Base-by-base conservation (phyloP, 768 basidiomycete species). In the Mycena sanguinolenta region DNA sequence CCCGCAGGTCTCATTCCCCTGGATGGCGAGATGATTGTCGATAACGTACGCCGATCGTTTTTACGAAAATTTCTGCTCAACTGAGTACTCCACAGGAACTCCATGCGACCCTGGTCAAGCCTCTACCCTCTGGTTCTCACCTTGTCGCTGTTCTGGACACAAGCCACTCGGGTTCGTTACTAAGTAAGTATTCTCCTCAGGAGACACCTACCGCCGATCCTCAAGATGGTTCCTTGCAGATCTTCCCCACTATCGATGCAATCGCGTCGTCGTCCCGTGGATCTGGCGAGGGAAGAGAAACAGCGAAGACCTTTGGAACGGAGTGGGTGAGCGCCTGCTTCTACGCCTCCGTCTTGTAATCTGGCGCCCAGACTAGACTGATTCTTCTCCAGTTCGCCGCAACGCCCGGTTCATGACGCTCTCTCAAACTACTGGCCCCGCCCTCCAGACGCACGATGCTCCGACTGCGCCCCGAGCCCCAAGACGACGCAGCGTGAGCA, bases 111-210 rank as follows among this genome's bases (percentile, higher is more conserved):
- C 73, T 74, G 25, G 67, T 74, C 49, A n/a, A 9, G 17, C 73
- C 70, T 25, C 39, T 74, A 10, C 73, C 73, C 19, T 9, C 57
- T 23, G 73, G 67, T 16, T 49, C 62, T 0, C 58, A 62, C 14
- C 70, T 74, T 21, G 73, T 74, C 38, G 73, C 70, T 1, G 25
- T 74, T 13, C 67, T 74, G 3, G 73, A 74, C 32, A 67, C 70
- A 10, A 72, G 70, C 28, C 57, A 72, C 34, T 69, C 73, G 4
- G 70, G 66, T 10, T 69, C 67, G 32, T 32, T 74, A 25, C 66
- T 74, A 12, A 65, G 73, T 73, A 63, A 19, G 36, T 25, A n/a
- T n/a, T n/a, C n/a, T 4, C 1, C 5, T 25, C 25, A 14, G 58
- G 27, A 19, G 49, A 50, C 53, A 39, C 25, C 34, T 7, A 55